Evolutionary conservation across 1,139 yeast species (phyloP).

Genomic region (Scheffersomyces titani): DNA sequence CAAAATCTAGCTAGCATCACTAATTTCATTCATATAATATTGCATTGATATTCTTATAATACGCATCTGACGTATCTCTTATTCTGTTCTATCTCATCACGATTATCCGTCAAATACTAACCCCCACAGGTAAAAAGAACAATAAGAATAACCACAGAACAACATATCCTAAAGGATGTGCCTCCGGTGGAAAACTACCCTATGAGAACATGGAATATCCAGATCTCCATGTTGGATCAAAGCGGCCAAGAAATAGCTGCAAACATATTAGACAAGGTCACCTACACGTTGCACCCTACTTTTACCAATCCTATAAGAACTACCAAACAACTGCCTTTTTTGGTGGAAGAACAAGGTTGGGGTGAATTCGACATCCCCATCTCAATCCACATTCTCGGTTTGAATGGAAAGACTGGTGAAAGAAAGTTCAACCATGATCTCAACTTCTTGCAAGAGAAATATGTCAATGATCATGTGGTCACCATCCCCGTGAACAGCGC

Average conservation of each 20-base stretch:
- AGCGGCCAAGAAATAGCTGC: slow-evolving; percentile 88
- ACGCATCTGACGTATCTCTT: background rate
- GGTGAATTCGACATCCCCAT: slow-evolving; percentile 94
- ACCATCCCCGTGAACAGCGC: slow-evolving; percentile 63
- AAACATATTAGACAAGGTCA: slow-evolving; percentile 84
- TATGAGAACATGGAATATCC: slow-evolving; percentile 92
- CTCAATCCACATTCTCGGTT: slow-evolving; percentile 64
- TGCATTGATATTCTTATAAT: background rate
- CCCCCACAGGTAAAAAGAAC: slow-evolving; percentile 68
- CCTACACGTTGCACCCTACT: slow-evolving; percentile 93
- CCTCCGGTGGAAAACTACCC: slow-evolving; percentile 93
- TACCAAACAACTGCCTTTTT: slow-evolving; percentile 83
- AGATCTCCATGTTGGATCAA: slow-evolving; percentile 71
- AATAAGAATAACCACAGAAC: slow-evolving; percentile 84
- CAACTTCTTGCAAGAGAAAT: slow-evolving; percentile 77
- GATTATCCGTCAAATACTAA: background rate
- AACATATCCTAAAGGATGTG: slow-evolving; percentile 77
- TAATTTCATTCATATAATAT: background rate
- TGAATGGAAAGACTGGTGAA: slow-evolving; percentile 82
- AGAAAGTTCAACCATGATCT: slow-evolving; percentile 84
- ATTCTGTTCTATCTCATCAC: background rate
- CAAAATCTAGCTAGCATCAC: too few relatives aligned
- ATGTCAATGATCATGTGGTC: slow-evolving; percentile 75
- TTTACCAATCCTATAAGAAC: slow-evolving; percentile 86
- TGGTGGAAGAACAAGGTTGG: slow-evolving; percentile 95